Percentiles rank a stretch among this genome's conserved stretches.
Conservation (phyloP, 371 early-diverging fungal genomes). For the Mortierella sp. region DNA sequence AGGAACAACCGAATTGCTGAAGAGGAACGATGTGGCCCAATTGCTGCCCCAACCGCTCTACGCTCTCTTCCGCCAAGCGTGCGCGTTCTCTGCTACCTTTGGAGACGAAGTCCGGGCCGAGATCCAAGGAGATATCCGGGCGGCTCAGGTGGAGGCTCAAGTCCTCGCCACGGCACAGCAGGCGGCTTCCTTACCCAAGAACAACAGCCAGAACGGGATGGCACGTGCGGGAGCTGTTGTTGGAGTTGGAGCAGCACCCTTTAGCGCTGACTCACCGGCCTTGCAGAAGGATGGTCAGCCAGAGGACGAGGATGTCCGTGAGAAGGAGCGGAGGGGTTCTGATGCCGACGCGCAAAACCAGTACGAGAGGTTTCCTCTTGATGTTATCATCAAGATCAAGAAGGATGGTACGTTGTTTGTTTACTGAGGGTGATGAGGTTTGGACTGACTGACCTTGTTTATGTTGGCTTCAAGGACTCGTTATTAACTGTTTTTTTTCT, state of each 20-base stretch:
- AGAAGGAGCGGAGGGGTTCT: conserved; percentile 22
- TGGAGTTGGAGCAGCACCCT: background rate
- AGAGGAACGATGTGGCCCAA: conserved; percentile 40
- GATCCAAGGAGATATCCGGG: conserved; percentile 36
- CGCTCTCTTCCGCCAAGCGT: conserved; percentile 43
- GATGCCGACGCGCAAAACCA: conserved; percentile 7
- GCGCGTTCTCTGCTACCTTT: conserved; percentile 40
- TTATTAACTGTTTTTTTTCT: background rate
- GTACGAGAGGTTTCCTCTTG: conserved; percentile 36
- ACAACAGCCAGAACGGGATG: background rate
- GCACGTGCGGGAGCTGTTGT: background rate
- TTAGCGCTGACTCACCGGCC: conserved; percentile 17
- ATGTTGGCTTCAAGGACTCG: background rate
- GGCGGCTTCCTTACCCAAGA: conserved; percentile 7
- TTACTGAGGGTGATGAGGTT: too few relatives aligned
- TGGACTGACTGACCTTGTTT: background rate
- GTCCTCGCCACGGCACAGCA: conserved; percentile 13
- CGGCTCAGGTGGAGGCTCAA: conserved; percentile 27
- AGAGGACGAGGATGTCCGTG: conserved; percentile 30
- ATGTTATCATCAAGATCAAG: conserved; percentile 46
- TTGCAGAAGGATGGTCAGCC: conserved; percentile 21
- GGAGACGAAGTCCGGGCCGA: conserved; percentile 48
- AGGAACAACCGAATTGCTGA: conserved; percentile 25
- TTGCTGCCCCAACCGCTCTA: conserved; percentile 40
- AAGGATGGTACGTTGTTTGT: conserved; percentile 35